phyloP scores from a whole-genome alignment of 2,329 filamentous ascomycete genomes.

The Pseudogymnoascus pannorum region DNA sequence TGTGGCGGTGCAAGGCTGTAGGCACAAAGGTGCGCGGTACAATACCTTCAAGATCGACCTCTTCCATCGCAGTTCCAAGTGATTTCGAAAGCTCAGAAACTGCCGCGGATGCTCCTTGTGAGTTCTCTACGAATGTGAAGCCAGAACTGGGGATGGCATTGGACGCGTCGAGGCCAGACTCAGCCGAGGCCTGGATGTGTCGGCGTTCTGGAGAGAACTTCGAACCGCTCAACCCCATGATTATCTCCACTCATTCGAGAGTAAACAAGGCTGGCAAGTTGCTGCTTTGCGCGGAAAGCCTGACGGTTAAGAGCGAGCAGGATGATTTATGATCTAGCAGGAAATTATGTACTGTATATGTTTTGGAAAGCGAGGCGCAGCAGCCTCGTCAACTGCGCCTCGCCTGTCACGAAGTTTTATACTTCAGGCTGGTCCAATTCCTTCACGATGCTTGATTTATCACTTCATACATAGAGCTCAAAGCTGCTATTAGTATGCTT shows the following conservation, averaged over 20 bases:
- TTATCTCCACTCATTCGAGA: background rate
- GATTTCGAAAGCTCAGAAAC: background rate
- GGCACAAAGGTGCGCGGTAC: background rate
- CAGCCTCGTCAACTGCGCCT: background rate
- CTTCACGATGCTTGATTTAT: background rate
- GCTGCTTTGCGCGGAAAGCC: background rate
- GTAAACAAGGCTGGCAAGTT: background rate
- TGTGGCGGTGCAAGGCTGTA: background rate
- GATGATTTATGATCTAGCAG: background rate
- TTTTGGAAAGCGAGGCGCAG: background rate
- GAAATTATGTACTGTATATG: background rate
- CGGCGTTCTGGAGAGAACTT: background rate
- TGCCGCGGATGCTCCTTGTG: background rate
- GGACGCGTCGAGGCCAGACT: background rate
- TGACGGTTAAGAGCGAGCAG: background rate
- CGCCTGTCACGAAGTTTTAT: background rate
- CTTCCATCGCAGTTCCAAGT: background rate
- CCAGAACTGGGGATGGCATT: background rate
- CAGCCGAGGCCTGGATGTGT: background rate
- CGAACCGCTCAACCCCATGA: background rate
- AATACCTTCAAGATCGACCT: background rate
- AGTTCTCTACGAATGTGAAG: background rate
- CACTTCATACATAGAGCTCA: background rate
- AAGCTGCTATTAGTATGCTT: background rate
- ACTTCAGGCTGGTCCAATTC: background rate